Percentiles rank a stretch among this genome's conserved stretches.
Evolutionary conservation across 2,329 filamentous ascomycete genomes (phyloP).

Genomic region (Claviceps paspali): DNA sequence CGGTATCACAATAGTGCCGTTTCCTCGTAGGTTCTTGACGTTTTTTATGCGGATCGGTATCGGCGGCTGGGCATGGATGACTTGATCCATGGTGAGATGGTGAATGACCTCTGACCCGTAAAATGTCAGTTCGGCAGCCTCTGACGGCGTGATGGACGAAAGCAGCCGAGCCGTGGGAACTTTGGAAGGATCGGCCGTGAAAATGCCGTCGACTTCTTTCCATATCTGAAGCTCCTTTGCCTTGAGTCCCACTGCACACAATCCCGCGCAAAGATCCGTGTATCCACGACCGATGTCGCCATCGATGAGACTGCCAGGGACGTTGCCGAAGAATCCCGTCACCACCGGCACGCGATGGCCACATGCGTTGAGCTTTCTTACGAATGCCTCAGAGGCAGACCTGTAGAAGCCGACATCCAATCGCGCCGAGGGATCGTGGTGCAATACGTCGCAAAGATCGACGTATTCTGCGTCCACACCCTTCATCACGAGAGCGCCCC

Average conservation of each 20-base stretch:
- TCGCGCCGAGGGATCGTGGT: conserved; percentile 43
- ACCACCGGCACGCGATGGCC: conserved; percentile 57
- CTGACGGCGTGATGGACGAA: conserved; percentile 74
- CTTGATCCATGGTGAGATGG: conserved; percentile 96
- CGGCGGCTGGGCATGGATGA: conserved; percentile 61
- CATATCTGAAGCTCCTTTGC: conserved; percentile 89
- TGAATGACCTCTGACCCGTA: conserved; percentile 96
- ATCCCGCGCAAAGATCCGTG: conserved; percentile 86
- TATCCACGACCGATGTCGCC: conserved; percentile 86
- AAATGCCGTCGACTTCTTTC: conserved; percentile 98
- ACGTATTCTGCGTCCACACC: conserved; percentile 79
- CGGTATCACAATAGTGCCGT: conserved; percentile 70
- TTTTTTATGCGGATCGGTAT: conserved; percentile 87
- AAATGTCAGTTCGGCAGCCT: conserved; percentile 90
- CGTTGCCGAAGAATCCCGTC: conserved; percentile 89
- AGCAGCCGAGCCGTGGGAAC: conserved; percentile 90
- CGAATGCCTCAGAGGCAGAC: conserved; percentile 43
- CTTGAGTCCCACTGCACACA: conserved; percentile 76
- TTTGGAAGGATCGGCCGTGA: conserved; percentile 70
- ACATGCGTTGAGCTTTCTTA: conserved; percentile 49
- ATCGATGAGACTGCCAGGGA: conserved; percentile 80
- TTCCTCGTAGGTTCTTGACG: conserved; percentile 69
- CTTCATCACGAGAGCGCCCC: conserved; percentile 21
- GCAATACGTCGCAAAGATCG: conserved; percentile 70
- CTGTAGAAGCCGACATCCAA: conserved; percentile 58